phyloP scores from a whole-genome alignment of 257 asterid genomes.

The Schizonepeta tenuifolia region DNA sequence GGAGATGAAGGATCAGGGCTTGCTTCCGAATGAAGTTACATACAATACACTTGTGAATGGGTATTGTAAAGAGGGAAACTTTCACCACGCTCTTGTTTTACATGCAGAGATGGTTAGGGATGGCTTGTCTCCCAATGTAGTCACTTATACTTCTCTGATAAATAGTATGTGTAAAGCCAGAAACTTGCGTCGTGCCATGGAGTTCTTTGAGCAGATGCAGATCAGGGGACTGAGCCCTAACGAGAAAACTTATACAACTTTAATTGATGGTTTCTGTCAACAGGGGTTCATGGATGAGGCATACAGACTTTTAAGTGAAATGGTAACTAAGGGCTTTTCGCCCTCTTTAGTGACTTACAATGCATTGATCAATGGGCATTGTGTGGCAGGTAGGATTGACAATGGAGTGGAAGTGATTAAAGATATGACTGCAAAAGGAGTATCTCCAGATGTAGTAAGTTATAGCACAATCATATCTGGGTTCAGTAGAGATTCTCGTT shows the following conservation, averaged over 20 bases:
- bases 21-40: slow-evolving; percentile 76
- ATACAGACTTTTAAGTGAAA: slow-evolving; percentile 57
- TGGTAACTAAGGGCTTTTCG: slow-evolving; percentile 57
- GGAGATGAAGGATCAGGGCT: slow-evolving; percentile 65
- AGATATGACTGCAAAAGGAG: slow-evolving; percentile 57
- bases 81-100: slow-evolving; percentile 81
- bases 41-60: slow-evolving; percentile 86
- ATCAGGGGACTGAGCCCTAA: slow-evolving; percentile 71
- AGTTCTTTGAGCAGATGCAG: slow-evolving; percentile 70
- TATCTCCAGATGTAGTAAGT: slow-evolving; percentile 77
- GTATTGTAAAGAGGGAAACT: slow-evolving; percentile 72
- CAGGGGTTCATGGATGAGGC: slow-evolving; percentile 81
- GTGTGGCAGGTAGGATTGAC: slow-evolving; percentile 61
- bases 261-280: slow-evolving; percentile 81
- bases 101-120: slow-evolving; percentile 82
- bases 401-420: slow-evolving; percentile 59
- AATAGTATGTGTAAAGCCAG: slow-evolving; percentile 69
- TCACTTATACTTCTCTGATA: slow-evolving; percentile 83
- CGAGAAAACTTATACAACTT: slow-evolving; percentile 83
- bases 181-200: slow-evolving; percentile 73
- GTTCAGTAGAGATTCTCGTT: slow-evolving; percentile 57
- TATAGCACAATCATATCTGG: slow-evolving; percentile 75
- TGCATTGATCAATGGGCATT: slow-evolving; percentile 81
- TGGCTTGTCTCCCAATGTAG: slow-evolving; percentile 82
- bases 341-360: slow-evolving; percentile 82